Base-by-base conservation (phyloP, 768 basidiomycete species). In the Lentinula guzmanii region DNA sequence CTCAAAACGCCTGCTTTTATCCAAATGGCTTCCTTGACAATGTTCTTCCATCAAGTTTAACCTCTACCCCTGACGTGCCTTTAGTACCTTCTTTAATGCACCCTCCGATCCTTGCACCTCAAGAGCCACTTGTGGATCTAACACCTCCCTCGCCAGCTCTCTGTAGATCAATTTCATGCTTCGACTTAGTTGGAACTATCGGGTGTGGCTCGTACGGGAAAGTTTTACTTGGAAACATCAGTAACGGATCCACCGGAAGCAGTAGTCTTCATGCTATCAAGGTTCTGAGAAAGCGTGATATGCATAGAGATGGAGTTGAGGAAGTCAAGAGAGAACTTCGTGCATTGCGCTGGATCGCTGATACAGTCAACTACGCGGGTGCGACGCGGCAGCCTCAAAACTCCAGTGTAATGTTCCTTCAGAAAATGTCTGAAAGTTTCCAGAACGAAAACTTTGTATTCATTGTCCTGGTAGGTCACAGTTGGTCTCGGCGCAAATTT, bases 121-220 rank as follows among this genome's bases (percentile, higher is more conserved):
- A 18, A 34, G 51, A 33, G 11, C 46, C n/a, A 24, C 54, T 21
- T 35, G 41, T 15, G 18, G 46, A 31, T 7, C n/a, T 39, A n/a
- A 10, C 34, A 18, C 52, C 57, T 51, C 10, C 48, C 51, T 45
- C 62, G 34, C 51, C 62, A 52, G 8, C 52, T 45, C 21, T 60
- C 7, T 46, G 41, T 11, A 48, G 46, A 4, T 64, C 60, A 41
- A 58, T 64, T 11, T 64, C 63, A n/a, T 58, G 31, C 18, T 64
- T 61, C 42, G 56, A 61, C 24, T 52, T 64, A 46, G 28, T 64
- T 33, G 70, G 64, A 21, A 65, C 63, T 8, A 59, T 71, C 18
- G 70, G 67, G 10, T 63, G 59, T 48, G 72, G 71, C 5, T 66
- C 67, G 8, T 67, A 69, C 53, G 69, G 70, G 7, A 69, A 67